These are phyloP conservation scores for Mallotus repandus DNA, from an alignment of 441 rosid species.

Conservation along the genomic window DNA sequence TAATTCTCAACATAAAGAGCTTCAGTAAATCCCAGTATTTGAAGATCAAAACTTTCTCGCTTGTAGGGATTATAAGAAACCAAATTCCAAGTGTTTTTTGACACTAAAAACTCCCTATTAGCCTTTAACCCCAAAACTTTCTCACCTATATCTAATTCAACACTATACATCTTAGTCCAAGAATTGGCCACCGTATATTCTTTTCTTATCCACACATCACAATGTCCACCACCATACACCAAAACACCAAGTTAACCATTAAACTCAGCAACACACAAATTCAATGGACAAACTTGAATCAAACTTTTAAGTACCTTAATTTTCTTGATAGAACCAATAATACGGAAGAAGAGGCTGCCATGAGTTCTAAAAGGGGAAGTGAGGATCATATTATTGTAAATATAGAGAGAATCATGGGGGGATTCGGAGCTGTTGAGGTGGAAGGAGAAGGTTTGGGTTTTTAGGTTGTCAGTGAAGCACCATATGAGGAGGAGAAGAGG, in stretches of 20 bases:
- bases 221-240: neutral
- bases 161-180: conserved; percentile 2
- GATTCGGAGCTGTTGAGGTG: neutral
- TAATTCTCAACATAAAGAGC: conserved; percentile 4
- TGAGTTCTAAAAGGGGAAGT: too few species aligned
- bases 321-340: too few species aligned
- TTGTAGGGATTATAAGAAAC: neutral
- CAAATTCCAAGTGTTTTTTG: neutral
- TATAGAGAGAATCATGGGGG: too few species aligned
- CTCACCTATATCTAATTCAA: neutral
- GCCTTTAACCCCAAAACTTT: neutral
- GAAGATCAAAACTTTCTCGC: neutral
- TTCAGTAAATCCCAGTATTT: neutral
- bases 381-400: too few species aligned
- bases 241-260: neutral
- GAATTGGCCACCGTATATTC: conserved; percentile 5
- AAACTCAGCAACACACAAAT: neutral
- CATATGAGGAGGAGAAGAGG: neutral
- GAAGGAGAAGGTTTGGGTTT: conserved; percentile 1
- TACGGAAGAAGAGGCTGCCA: too few species aligned
- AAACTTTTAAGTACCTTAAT: neutral
- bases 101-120: neutral
- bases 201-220: conserved; percentile 9
- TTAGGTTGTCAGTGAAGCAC: too few species aligned
- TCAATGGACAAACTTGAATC: neutral